These are phyloP conservation scores for Podaxis sp. DNA, from an alignment of 768 basidiomycete genomes.

Conservation along the genomic window DNA sequence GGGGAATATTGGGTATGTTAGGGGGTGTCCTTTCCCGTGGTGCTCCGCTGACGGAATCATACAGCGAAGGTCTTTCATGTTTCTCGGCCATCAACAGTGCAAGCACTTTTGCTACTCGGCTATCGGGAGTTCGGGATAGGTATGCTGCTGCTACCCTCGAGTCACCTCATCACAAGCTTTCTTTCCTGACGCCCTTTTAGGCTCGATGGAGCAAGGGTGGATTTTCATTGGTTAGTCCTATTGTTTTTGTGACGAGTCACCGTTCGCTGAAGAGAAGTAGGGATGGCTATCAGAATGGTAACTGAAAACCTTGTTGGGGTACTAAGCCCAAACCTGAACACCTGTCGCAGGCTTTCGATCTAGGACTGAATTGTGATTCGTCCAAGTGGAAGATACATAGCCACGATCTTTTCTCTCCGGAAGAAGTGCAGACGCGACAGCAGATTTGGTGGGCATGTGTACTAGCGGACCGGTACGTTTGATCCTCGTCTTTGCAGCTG, in stretches of 20 bases:
- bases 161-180: background rate
- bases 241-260: slow-evolving; percentile 5
- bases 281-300: slow-evolving; percentile 29
- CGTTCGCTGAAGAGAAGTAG: slow-evolving; percentile 12
- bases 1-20: slow-evolving; percentile 52
- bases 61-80: slow-evolving; percentile 51
- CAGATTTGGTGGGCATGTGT: slow-evolving; percentile 82
- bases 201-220: slow-evolving; percentile 84
- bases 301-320: slow-evolving; percentile 14
- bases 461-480: slow-evolving; percentile 59
- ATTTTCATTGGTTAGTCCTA: slow-evolving; percentile 58
- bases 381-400: slow-evolving; percentile 68
- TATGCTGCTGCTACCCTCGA: slow-evolving; percentile 10
- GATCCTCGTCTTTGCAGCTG: background rate
- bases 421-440: slow-evolving; percentile 67
- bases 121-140: slow-evolving; percentile 84
- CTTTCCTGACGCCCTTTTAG: slow-evolving; percentile 17
- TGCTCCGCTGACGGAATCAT: slow-evolving; percentile 10
- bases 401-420: slow-evolving; percentile 52
- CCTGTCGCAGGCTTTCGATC: slow-evolving; percentile 61
- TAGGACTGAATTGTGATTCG: slow-evolving; percentile 77
- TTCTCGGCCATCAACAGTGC: slow-evolving; percentile 71
- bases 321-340: slow-evolving; percentile 13
- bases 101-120: slow-evolving; percentile 74
- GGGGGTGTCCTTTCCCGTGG: background rate